A percentile compares a stretch with the other conserved stretches of the same genome.
Evolutionary conservation across 2,329 filamentous ascomycete genomes (phyloP).

Genomic region (Aspergillus luchuensis): DNA sequence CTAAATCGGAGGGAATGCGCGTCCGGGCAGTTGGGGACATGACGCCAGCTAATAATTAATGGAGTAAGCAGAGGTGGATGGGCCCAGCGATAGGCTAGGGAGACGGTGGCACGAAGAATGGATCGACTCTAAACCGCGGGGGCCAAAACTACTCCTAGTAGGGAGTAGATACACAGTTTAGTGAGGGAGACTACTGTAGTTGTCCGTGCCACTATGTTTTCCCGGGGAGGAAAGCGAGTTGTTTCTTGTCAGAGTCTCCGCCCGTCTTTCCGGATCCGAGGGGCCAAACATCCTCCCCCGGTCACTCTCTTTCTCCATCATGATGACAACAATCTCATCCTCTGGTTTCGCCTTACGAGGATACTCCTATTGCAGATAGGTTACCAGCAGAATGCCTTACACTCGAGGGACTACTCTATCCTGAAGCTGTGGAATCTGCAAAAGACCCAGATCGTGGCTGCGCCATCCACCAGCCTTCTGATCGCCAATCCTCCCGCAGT

Average conservation of each 20-base stretch:
- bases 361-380: no score
- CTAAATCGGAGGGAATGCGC: neutral
- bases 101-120: neutral
- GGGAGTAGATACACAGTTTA: no score
- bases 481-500: neutral
- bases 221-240: no score
- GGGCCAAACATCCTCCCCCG: no score
- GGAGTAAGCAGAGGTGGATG: neutral
- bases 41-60: slow-evolving; percentile 1
- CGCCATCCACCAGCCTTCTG: neutral
- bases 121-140: slow-evolving; percentile 1
- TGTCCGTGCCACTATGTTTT: neutral
- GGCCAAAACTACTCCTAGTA: neutral
- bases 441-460: neutral
- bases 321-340: no score
- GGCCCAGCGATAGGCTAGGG: neutral
- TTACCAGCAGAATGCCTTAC: no score
- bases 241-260: no score
- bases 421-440: neutral
- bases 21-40: neutral
- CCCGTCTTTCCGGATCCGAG: no score
- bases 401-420: no score
- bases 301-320: no score
- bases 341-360: no score
- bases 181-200: no score